Conservation (phyloP, 169 alveolate species). For the Perkinsus chesapeaki region DNA sequence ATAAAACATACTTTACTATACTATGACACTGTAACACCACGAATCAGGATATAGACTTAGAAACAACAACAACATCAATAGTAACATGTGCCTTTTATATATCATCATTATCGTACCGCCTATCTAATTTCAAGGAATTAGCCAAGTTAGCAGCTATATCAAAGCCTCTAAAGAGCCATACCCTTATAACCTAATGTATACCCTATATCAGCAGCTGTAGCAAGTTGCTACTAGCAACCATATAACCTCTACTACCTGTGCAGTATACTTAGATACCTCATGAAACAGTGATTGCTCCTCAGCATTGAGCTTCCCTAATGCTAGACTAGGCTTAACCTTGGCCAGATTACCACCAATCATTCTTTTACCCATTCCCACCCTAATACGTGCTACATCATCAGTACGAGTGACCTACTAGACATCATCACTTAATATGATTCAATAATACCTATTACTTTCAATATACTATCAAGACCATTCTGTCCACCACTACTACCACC, state of each 20-base stretch:
- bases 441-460: neutral
- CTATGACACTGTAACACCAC: neutral
- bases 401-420: neutral
- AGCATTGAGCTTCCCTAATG: neutral
- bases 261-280: neutral
- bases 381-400: neutral
- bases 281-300: neutral
- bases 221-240: no score
- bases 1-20: neutral
- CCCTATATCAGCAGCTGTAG: no score
- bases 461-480: neutral
- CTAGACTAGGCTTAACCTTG: neutral
- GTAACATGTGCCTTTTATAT: no score
- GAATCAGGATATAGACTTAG: neutral
- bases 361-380: neutral
- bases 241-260: neutral
- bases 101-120: neutral
- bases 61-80: neutral
- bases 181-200: neutral
- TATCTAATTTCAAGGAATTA: neutral
- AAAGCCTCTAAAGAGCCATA: neutral
- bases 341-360: neutral
- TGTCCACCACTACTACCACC: neutral
- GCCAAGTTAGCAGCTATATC: neutral
- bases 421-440: neutral